These are phyloP conservation scores for Volvox africanus DNA, from an alignment of 139 green algal genomes.

Conservation along the genomic window DNA sequence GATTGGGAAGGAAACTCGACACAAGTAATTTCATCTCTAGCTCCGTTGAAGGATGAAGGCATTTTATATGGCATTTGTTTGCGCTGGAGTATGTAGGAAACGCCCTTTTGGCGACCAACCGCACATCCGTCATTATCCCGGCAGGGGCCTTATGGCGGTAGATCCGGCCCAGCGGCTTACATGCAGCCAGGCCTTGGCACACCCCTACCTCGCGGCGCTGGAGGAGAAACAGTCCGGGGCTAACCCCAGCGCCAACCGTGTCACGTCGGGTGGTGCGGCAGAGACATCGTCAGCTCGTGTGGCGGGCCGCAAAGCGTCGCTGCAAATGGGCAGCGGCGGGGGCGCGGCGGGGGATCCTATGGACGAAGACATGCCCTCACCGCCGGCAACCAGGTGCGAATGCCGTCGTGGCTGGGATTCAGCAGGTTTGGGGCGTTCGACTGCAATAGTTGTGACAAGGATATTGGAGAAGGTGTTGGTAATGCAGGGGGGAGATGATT, in stretches of 20 bases:
- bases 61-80: too few relatives aligned
- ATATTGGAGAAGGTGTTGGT: too few relatives aligned
- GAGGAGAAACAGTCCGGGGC: background rate
- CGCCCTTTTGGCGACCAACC: too few relatives aligned
- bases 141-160: slow-evolving; percentile 67
- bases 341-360: slow-evolving; percentile 38
- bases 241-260: background rate
- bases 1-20: too few relatives aligned
- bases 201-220: slow-evolving; percentile 72
- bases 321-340: slow-evolving; percentile 24
- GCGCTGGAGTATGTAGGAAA: too few relatives aligned
- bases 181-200: slow-evolving; percentile 56
- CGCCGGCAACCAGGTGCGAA: slow-evolving; percentile 31
- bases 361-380: slow-evolving; percentile 48
- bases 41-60: too few relatives aligned
- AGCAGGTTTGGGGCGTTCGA: too few relatives aligned
- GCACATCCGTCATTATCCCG: background rate
- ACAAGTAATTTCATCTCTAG: too few relatives aligned
- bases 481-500: too few relatives aligned
- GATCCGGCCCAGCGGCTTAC: slow-evolving; percentile 66
- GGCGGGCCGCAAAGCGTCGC: slow-evolving; percentile 7
- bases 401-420: background rate
- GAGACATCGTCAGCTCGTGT: background rate
- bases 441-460: too few relatives aligned
- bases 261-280: background rate